Evolutionary conservation across 139 green algal species (phyloP).

Genomic region (Gonium pectorale): DNA sequence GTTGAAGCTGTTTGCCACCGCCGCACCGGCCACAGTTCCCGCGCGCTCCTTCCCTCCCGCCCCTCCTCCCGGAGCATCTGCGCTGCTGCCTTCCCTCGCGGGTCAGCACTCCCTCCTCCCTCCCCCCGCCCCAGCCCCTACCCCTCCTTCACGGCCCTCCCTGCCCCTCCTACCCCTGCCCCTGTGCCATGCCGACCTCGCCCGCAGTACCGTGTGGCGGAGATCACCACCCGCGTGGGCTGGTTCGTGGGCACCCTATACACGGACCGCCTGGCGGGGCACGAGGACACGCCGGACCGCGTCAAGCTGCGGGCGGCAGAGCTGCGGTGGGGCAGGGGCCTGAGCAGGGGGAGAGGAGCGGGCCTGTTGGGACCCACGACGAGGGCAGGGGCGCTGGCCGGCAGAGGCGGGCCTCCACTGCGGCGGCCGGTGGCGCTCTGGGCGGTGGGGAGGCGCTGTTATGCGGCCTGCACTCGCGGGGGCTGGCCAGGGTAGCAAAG

Average conservation of each 20-base stretch:
- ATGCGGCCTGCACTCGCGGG: too few species aligned
- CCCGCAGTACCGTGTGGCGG: conserved; percentile 50
- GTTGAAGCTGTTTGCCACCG: too few species aligned
- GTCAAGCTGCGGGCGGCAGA: conserved; percentile 83
- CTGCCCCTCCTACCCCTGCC: not conserved
- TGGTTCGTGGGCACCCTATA: conserved; percentile 65
- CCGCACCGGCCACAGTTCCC: too few species aligned
- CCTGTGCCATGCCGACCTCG: not conserved
- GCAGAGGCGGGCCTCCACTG: too few species aligned
- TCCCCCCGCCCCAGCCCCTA: not conserved
- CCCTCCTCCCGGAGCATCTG: not conserved
- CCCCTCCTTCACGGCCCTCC: not conserved
- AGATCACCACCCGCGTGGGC: conserved; percentile 65
- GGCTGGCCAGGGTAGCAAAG: too few species aligned
- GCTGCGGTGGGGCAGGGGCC: conserved; percentile 68
- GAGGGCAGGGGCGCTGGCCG: too few species aligned
- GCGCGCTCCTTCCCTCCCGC: not conserved
- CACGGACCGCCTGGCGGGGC: conserved; percentile 59
- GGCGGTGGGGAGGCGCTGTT: too few species aligned
- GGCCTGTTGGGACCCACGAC: too few species aligned
- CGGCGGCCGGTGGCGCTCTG: too few species aligned
- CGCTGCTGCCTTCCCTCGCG: not conserved
- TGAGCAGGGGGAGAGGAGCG: not conserved
- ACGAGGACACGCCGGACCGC: conserved; percentile 55
- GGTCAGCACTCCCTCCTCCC: not conserved